A percentile compares a stretch with the other conserved stretches of the same genome.
These are phyloP conservation scores for Aspergillus brasiliensis DNA, from an alignment of 2,329 filamentous ascomycete genomes.

Conservation along the genomic window DNA sequence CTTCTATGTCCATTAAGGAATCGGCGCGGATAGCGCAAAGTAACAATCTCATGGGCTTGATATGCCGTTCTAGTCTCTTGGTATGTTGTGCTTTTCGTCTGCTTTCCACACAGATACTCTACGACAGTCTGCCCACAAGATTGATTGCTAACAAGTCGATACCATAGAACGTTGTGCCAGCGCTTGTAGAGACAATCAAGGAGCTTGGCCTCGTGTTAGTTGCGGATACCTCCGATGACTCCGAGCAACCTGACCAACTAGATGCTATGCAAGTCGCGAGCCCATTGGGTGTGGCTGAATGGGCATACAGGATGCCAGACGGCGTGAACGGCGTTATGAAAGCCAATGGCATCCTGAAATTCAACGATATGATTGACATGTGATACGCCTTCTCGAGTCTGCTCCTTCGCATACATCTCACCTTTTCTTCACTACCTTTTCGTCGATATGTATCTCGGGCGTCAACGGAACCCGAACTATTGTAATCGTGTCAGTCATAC, in stretches of 20 bases:
- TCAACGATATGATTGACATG: slow-evolving; percentile 88
- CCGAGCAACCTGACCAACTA: slow-evolving; percentile 27
- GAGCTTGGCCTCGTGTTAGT: slow-evolving; percentile 90
- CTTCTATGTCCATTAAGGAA: slow-evolving; percentile 87
- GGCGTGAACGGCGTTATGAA: slow-evolving; percentile 87
- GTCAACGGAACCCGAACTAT: background rate
- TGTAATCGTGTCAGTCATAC: background rate
- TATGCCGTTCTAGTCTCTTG: slow-evolving; percentile 83
- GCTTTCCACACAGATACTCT: background rate
- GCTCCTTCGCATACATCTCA: background rate
- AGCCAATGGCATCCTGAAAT: slow-evolving; percentile 82
- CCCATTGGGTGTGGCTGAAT: slow-evolving; percentile 39
- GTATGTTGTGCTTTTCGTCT: slow-evolving; percentile 55
- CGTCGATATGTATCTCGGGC: background rate
- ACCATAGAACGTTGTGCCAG: slow-evolving; percentile 82
- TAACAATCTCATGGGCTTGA: slow-evolving; percentile 97
- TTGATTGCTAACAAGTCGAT: background rate
- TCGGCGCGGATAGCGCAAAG: slow-evolving; percentile 88
- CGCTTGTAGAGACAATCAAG: slow-evolving; percentile 90
- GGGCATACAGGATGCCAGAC: slow-evolving; percentile 63
- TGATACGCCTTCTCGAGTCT: slow-evolving; percentile 32
- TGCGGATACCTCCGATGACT: slow-evolving; percentile 74
- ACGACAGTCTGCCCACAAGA: background rate
- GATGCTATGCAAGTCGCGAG: slow-evolving; percentile 25
- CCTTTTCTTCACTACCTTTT: background rate